Evolutionary conservation across 225 moss, liverwort and hornwort species (phyloP).

Genomic region (Neckera pumila): DNA sequence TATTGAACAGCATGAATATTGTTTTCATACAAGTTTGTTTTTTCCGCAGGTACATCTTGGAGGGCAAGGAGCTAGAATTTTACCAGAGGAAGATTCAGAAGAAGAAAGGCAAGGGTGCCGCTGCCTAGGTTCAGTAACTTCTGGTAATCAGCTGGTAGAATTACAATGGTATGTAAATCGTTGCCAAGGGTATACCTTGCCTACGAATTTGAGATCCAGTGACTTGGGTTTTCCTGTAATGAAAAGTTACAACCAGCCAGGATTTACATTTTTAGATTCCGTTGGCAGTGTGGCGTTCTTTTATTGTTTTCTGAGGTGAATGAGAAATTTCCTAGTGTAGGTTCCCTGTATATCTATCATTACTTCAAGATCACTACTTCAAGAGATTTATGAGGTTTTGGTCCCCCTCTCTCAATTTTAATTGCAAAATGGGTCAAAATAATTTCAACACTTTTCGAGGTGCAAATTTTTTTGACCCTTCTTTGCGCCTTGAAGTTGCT

Average conservation of each 20-base stretch:
- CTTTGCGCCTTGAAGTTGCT: not conserved
- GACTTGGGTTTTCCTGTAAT: not conserved
- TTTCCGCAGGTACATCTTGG: slow-evolving; percentile 55
- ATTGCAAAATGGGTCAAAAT: too few relatives aligned
- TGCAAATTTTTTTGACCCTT: not conserved
- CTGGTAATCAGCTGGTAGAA: not conserved
- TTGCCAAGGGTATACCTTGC: not conserved
- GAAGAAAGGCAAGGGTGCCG: slow-evolving; percentile 73
- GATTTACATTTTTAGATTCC: not conserved
- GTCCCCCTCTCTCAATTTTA: too few relatives aligned
- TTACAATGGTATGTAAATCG: not conserved
- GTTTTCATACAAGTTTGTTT: not conserved
- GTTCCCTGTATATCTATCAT: not conserved
- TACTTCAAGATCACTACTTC: not conserved
- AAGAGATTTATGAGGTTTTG: not conserved
- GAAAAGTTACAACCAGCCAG: not conserved
- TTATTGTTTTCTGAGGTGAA: not conserved
- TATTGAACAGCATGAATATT: not conserved
- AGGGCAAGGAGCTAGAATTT: slow-evolving; percentile 88
- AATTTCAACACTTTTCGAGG: not conserved
- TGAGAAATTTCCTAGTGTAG: not conserved
- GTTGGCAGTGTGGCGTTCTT: not conserved
- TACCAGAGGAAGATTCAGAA: slow-evolving; percentile 87
- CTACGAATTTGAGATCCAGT: not conserved
- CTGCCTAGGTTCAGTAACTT: slow-evolving; percentile 16